phyloP scores from a whole-genome alignment of 2,329 filamentous ascomycete genomes.

The Hymenoscyphus albidus region DNA sequence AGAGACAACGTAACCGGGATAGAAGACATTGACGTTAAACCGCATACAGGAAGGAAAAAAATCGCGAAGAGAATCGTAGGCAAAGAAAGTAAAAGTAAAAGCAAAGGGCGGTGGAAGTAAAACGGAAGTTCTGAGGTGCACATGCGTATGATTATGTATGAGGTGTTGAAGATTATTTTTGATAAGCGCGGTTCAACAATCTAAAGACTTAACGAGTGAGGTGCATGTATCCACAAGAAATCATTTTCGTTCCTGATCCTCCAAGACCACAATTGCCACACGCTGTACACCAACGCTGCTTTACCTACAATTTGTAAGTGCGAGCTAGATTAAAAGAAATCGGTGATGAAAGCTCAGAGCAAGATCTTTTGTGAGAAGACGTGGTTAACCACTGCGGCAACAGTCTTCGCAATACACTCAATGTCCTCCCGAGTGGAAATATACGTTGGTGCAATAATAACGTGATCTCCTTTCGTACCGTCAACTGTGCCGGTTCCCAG shows the following conservation, averaged over 20 bases:
- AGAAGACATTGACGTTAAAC: neutral
- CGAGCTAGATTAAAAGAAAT: neutral
- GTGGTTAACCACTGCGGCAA: constrained; percentile 22
- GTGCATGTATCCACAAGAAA: neutral
- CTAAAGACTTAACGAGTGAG: neutral
- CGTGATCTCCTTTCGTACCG: constrained; percentile 56
- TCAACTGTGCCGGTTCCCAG: constrained; percentile 53
- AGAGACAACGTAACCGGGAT: too few species aligned
- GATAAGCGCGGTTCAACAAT: neutral
- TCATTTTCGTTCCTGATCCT: neutral
- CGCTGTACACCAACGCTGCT: neutral
- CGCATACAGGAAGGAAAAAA: neutral
- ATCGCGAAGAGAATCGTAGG: neutral
- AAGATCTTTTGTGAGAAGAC: constrained; percentile 20
- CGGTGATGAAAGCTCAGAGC: neutral
- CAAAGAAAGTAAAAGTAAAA: neutral
- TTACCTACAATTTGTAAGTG: neutral
- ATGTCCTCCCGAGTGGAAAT: constrained; percentile 52
- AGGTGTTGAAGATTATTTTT: neutral
- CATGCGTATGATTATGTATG: neutral
- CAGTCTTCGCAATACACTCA: constrained; percentile 48
- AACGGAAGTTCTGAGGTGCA: neutral
- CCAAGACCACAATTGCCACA: constrained; percentile 1
- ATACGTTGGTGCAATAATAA: constrained; percentile 59
- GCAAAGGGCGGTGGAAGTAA: neutral